Evolutionary conservation across 257 asterid species (phyloP).

Genomic region (Voacanga thouarsii): DNA sequence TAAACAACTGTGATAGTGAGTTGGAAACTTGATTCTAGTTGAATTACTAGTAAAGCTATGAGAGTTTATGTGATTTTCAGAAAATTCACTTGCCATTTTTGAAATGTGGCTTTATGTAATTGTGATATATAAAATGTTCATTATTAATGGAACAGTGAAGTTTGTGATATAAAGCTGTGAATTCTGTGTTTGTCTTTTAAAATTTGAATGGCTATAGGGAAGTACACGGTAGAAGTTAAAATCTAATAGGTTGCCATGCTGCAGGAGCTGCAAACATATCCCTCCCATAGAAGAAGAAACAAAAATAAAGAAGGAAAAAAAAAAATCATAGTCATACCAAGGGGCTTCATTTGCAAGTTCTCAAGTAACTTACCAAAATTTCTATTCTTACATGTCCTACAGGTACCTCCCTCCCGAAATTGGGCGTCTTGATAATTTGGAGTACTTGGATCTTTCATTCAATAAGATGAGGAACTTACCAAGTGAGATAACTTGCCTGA

Average conservation of each 20-base stretch:
- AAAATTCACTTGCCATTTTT: neutral
- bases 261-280: neutral
- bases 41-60: neutral
- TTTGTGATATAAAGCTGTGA: neutral
- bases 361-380: neutral
- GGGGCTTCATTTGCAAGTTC: neutral
- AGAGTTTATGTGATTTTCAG: neutral
- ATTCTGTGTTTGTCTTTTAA: neutral
- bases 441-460: slow-evolving; percentile 82
- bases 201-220: neutral
- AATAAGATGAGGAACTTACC: slow-evolving; percentile 93
- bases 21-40: neutral
- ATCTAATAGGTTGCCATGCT: neutral
- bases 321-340: neutral
- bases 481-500: slow-evolving; percentile 60
- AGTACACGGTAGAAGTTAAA: neutral
- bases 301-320: neutral
- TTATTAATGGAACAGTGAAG: neutral
- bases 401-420: slow-evolving; percentile 96
- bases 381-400: slow-evolving; percentile 31
- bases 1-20: neutral
- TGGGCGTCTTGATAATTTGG: slow-evolving; percentile 69
- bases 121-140: neutral
- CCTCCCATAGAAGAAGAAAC: neutral
- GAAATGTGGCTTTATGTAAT: neutral